phyloP scores from a whole-genome alignment of 2,329 filamentous ascomycete genomes.

The Cladophialophora bantiana region DNA sequence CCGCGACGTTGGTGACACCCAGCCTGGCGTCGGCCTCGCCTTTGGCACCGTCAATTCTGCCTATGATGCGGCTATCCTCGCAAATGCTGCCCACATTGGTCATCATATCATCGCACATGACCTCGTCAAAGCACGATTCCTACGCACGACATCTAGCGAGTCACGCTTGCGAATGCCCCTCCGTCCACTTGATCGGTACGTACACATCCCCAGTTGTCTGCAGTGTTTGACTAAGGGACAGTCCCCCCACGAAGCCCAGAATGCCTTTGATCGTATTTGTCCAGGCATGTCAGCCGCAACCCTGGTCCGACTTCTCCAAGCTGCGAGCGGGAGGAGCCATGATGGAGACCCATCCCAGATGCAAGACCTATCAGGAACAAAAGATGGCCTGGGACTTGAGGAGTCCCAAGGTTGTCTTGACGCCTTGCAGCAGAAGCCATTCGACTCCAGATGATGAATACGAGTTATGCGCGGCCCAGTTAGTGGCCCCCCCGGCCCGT shows the following conservation, averaged over 20 bases:
- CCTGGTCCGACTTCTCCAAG: constrained; percentile 22
- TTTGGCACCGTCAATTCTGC: constrained; percentile 20
- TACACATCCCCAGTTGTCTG: background rate
- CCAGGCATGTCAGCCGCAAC: constrained; percentile 22
- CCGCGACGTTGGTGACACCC: constrained; percentile 3
- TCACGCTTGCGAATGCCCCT: constrained; percentile 13
- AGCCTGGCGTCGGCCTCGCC: constrained; percentile 23
- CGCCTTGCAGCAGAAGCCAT: constrained; percentile 13
- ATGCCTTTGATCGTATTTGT: constrained; percentile 8
- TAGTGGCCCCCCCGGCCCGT: constrained; percentile 24
- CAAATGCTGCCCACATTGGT: constrained; percentile 30
- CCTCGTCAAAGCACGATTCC: constrained; percentile 16
- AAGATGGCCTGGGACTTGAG: constrained; percentile 13
- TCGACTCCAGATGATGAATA: constrained; percentile 26
- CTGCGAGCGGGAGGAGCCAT: constrained; percentile 31
- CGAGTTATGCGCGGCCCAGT: constrained; percentile 31
- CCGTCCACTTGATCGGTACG: constrained; percentile 13
- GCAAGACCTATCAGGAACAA: constrained; percentile 9
- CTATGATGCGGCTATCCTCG: constrained; percentile 28
- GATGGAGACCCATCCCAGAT: constrained; percentile 19
- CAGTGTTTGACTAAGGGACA: constrained; percentile 5
- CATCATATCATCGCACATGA: constrained; percentile 21
- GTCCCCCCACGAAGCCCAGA: constrained; percentile 19
- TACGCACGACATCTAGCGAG: constrained; percentile 18
- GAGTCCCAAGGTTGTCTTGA: constrained; percentile 13